Evolutionary conservation across 1,139 yeast genomes (phyloP).

Genomic region (Kurtzmaniella natalensis): DNA sequence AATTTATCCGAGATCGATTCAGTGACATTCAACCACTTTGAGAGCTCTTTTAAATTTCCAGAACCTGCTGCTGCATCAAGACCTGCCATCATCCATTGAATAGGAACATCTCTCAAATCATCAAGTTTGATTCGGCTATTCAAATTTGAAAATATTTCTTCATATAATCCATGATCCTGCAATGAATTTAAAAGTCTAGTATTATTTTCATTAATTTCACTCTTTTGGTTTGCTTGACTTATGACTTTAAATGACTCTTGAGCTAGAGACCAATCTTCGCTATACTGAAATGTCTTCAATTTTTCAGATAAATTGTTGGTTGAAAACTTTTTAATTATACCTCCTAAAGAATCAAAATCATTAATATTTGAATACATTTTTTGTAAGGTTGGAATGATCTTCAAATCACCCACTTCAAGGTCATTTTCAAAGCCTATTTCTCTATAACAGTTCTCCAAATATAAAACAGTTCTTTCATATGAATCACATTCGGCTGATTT

Average conservation of each 20-base stretch:
- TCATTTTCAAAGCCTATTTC: slow-evolving; percentile 32
- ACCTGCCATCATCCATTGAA: slow-evolving; percentile 64
- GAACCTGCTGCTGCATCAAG: slow-evolving; percentile 69
- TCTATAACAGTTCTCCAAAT: slow-evolving; percentile 73
- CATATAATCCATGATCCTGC: slow-evolving; percentile 39
- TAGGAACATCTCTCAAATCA: slow-evolving; percentile 24
- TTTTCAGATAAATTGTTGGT: slow-evolving; percentile 67
- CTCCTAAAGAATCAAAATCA: slow-evolving; percentile 88
- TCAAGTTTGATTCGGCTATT: slow-evolving; percentile 24
- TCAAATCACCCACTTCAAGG: slow-evolving; percentile 25
- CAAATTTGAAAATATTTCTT: slow-evolving; percentile 35
- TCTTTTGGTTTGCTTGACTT: slow-evolving; percentile 36
- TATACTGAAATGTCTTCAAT: slow-evolving; percentile 74
- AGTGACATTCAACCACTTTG: slow-evolving; percentile 50
- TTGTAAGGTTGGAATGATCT: slow-evolving; percentile 55
- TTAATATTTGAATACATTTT: slow-evolving; percentile 81
- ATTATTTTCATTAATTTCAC: slow-evolving; percentile 25
- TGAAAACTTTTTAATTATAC: slow-evolving; percentile 72
- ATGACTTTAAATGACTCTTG: slow-evolving; percentile 79
- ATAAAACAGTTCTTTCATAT: slow-evolving; percentile 84
- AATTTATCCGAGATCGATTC: slow-evolving; percentile 25
- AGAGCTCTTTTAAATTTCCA: slow-evolving; percentile 50
- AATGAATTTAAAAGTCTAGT: slow-evolving; percentile 37
- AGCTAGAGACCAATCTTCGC: slow-evolving; percentile 84
- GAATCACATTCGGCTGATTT: slow-evolving; percentile 82